Percentiles rank a stretch among this genome's conserved stretches.
phyloP scores from a whole-genome alignment of 106 monocot genomes.

The Alisma plantagoaquatica region DNA sequence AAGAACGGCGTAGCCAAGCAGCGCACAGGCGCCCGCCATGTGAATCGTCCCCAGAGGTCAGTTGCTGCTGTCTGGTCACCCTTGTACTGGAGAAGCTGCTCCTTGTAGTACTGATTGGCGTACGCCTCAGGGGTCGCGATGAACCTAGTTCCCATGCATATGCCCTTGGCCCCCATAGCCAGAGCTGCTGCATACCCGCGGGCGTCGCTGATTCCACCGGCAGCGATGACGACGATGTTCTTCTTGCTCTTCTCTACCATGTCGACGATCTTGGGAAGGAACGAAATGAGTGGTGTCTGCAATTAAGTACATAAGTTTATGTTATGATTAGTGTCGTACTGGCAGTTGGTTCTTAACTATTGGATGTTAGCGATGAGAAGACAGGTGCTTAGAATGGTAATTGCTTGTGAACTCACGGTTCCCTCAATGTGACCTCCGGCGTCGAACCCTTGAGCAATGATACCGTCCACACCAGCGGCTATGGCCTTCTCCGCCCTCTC shows the following conservation, averaged over 20 bases:
- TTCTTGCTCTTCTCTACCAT: neutral
- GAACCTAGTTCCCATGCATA: conserved; percentile 2
- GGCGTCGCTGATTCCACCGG: neutral
- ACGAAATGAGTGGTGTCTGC: neutral
- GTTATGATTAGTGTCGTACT: neutral
- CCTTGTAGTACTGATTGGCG: conserved; percentile 4
- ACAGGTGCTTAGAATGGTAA: no score
- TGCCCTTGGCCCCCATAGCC: neutral
- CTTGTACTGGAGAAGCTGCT: neutral
- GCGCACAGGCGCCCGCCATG: neutral
- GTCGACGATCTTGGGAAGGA: neutral
- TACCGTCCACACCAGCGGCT: conserved; percentile 66
- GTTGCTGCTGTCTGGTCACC: neutral
- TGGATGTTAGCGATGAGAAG: neutral
- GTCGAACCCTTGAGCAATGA: conserved; percentile 73
- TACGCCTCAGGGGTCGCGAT: neutral
- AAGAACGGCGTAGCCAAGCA: conserved; percentile 2
- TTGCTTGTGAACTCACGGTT: no score
- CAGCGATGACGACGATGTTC: neutral
- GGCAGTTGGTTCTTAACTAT: neutral
- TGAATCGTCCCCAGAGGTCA: neutral
- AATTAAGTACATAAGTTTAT: conserved; percentile 13
- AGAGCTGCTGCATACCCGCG: conserved; percentile 1
- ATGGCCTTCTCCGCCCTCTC: conserved; percentile 63
- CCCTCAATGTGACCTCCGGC: conserved; percentile 60